phyloP scores from a whole-genome alignment of 2,329 filamentous ascomycete genomes.

The Colletotrichum cereale region DNA sequence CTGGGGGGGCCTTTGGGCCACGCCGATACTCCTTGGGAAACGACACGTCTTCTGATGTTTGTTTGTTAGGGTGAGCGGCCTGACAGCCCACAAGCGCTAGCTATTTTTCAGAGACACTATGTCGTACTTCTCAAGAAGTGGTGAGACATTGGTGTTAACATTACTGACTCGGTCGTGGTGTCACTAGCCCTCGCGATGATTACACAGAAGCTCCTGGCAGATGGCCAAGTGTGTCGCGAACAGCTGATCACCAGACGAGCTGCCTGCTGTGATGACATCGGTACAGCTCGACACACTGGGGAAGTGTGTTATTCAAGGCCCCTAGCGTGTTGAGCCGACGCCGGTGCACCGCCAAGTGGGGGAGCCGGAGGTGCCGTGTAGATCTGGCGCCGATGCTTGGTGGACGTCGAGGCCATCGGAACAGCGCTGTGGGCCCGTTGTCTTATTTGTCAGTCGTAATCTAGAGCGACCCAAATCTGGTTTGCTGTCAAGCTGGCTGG shows the following conservation, averaged over 20 bases:
- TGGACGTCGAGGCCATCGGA: background rate
- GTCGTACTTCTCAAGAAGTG: background rate
- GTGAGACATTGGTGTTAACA: slow-evolving; percentile 6
- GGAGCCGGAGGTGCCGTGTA: slow-evolving; percentile 13
- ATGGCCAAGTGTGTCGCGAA: background rate
- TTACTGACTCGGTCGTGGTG: too few species aligned
- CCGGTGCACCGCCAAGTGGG: slow-evolving; percentile 27
- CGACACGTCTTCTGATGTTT: background rate
- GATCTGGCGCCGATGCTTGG: slow-evolving; percentile 30
- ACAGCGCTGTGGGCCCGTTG: background rate
- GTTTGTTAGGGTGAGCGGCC: background rate
- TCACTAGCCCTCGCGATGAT: too few species aligned
- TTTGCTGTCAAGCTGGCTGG: background rate
- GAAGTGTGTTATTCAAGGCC: background rate
- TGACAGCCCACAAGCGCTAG: background rate
- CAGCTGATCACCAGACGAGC: background rate
- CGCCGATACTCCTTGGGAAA: background rate
- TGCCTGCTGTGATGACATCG: slow-evolving; percentile 26
- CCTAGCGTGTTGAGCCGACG: slow-evolving; percentile 16
- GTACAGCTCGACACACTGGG: background rate
- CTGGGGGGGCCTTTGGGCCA: background rate
- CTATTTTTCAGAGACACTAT: background rate
- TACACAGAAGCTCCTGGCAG: background rate
- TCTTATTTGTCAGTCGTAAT: slow-evolving; percentile 26
- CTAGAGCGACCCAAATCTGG: background rate